Base-by-base conservation (phyloP, 495 filamentous ascomycete genomes). In the Cetradonia linearis region DNA sequence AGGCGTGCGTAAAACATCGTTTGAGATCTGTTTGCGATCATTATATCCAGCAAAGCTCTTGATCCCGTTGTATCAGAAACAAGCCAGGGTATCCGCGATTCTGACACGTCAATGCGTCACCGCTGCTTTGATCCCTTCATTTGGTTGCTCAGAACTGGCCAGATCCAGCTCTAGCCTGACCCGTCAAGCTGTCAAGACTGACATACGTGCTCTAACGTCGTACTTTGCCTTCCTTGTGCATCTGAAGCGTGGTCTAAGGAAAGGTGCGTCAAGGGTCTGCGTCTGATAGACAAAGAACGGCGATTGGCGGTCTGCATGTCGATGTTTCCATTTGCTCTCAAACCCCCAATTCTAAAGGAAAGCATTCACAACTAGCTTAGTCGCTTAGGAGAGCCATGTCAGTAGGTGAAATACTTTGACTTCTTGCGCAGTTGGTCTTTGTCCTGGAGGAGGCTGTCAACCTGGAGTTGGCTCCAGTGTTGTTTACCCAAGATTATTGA, bases 261-360 rank as follows among this genome's bases (percentile, higher is more conserved):
- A 46, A 30, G 38, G 58, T 44, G 33, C 30, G 38, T 34, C 40
- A 47, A 46, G 49, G 30, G 30, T 61, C 38, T 37, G 59, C 59
- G 38, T 55, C 38, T 44, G 27, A n/a, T 55, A 40, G 55, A 59
- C 63, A 65, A 68, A 62, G 63, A 62, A 58, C 23, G 16, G 47
- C 55, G 31, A 36, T 49, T 58, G 63, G 58, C 63, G 63, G 63
- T 65, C 44, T 62, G 59, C 53, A 58, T 58, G 28, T 62, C 31
- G 47, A 62, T 62, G 25, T 28, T 50, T 47, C 25, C 25, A 54
- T 46, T 3, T 20, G 28, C 25, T 34, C 34, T 4, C 30, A 42
- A 36, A 27, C 40, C 40, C 37, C 13, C 28, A 36, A 23, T 13
- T 55, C 49, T 61, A 20, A 61, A 49, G 44, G 52, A 10, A 46